Percentiles rank a stretch among this genome's conserved stretches.
Evolutionary conservation across 768 basidiomycete genomes (phyloP).

Genomic region (Lactarius hengduanensis): DNA sequence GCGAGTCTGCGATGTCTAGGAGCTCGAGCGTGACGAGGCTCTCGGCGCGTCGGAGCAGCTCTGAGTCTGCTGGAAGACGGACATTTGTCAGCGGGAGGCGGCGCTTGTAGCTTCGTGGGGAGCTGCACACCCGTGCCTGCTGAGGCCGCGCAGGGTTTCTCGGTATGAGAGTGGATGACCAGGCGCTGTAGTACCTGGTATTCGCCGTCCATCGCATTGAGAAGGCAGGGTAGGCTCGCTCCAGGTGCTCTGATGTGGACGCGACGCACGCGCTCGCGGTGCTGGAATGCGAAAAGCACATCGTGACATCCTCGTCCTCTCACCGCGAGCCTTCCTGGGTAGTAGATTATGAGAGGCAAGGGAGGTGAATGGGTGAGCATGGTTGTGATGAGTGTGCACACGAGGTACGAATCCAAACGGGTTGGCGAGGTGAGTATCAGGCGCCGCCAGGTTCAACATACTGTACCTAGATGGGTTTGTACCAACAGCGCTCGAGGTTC

Average conservation of each 20-base stretch:
- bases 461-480: too few species aligned
- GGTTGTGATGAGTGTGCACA: background rate
- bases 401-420: too few species aligned
- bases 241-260: background rate
- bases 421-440: too few species aligned
- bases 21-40: background rate
- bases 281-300: background rate
- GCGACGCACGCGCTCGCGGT: conserved; percentile 14
- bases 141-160: background rate
- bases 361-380: conserved; percentile 9
- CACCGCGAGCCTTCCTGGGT: background rate
- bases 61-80: background rate
- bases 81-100: too few species aligned
- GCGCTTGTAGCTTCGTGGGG: background rate
- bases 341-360: conserved; percentile 13
- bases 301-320: conserved; percentile 2
- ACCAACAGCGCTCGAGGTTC: too few species aligned
- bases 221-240: background rate
- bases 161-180: background rate
- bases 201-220: conserved; percentile 6
- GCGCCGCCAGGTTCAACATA: too few species aligned
- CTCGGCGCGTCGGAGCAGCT: background rate
- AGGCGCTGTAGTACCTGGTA: conserved; percentile 2
- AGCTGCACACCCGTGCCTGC: background rate
- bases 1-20: too few species aligned